Evolutionary conservation across 2,329 filamentous ascomycete genomes (phyloP).

Genomic region (Aspergillus amoenus): DNA sequence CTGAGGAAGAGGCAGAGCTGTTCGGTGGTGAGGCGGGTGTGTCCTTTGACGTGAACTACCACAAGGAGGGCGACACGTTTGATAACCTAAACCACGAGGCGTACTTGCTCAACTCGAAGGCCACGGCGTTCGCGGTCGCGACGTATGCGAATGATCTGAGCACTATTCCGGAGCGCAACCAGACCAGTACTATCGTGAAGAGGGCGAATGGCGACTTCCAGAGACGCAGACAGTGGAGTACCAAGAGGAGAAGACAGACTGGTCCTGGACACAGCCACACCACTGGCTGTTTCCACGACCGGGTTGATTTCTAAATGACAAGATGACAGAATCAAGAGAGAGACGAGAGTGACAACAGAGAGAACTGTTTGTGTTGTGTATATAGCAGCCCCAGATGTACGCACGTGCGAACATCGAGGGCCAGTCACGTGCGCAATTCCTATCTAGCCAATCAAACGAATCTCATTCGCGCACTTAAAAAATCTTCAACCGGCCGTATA

Average conservation of each 20-base stretch:
- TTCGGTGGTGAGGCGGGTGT: conserved; percentile 68
- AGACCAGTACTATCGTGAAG: not conserved
- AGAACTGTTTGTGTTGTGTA: too few species aligned
- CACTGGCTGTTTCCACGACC: conserved; percentile 19
- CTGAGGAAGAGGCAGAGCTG: conserved; percentile 59
- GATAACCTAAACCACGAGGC: conserved; percentile 50
- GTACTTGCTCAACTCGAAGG: conserved; percentile 26
- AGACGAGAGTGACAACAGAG: too few species aligned
- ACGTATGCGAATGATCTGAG: conserved; percentile 26
- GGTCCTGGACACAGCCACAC: conserved; percentile 18
- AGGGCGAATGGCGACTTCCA: not conserved
- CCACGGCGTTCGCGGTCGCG: conserved; percentile 28
- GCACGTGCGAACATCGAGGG: too few species aligned
- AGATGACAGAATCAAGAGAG: too few species aligned
- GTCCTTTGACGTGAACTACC: conserved; percentile 57
- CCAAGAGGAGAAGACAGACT: not conserved
- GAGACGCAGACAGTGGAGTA: not conserved
- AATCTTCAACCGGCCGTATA: too few species aligned
- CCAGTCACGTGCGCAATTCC: too few species aligned
- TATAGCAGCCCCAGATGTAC: too few species aligned
- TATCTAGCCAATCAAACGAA: too few species aligned
- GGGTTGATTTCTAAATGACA: not conserved
- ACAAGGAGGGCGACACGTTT: conserved; percentile 52
- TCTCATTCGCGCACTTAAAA: too few species aligned
- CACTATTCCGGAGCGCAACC: conserved; percentile 19